Base-by-base conservation (phyloP, 2,329 filamentous ascomycete genomes). In the Talaromyces piceae region DNA sequence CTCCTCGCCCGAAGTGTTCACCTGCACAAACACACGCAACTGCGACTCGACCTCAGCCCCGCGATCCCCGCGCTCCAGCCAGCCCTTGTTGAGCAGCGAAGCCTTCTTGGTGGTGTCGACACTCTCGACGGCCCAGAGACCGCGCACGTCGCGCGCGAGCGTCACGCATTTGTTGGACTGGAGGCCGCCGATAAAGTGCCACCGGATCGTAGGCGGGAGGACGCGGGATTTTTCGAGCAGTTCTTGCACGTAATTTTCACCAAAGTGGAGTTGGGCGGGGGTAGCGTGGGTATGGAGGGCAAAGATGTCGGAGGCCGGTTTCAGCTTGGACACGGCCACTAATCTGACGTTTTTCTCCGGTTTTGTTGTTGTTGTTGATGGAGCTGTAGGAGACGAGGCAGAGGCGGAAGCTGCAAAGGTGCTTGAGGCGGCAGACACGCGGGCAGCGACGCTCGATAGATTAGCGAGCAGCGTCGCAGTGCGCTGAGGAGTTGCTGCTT, bases 141-240 rank as follows among this genome's bases (percentile, higher is more conserved):
- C 95, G 25, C 87, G 85, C 56, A 97, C 87, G 61, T 86, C 83
- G 62, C 82, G 77, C 3, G 91, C 88, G 8, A 98, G 79, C 41
- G 81, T 80, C 61, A 89, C 90, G 78, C 90, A 95, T 74, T 97
- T 95, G 60, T 91, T 94, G 12, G 87, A 91, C 71, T 98, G 93
- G 33, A 98, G 73, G 0, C 87, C 89, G 33, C 93, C 93, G 66
- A 97, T 98, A 69, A 97, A 96, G 70, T 98, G 93, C 93, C 93
- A 98, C 61, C 79, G 79, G 58, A 98, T 87, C 28, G 73, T 62
- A 3, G 63, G 72, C 0, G 93, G 91, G 9, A 98, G 79, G 18
- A 95, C 67, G 30, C 80, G 78, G 1, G 89, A 86, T 70, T 98
- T 98, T 67, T 95, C 86, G 53, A 79, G 77, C 49, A 98, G 80